Evolutionary conservation across 371 early-diverging fungal species (phyloP).

Genomic region (Mucor saturninus): DNA sequence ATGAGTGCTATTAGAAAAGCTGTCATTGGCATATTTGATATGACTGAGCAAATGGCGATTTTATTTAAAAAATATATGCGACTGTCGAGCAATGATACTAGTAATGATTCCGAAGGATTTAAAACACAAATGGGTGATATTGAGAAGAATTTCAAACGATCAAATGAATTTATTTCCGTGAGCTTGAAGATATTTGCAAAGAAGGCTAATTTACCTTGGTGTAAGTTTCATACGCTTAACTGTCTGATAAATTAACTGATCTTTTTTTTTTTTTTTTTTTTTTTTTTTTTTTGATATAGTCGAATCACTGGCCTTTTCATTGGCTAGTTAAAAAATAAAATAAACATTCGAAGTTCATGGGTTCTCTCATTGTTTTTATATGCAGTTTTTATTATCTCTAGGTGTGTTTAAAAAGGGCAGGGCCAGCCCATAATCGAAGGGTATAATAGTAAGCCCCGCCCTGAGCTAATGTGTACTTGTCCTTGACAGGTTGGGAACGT

Average conservation of each 20-base stretch:
- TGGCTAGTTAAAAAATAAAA: slow-evolving; percentile 10
- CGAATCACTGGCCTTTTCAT: slow-evolving; percentile 24
- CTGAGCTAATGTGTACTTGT: background rate
- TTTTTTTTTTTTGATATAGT: slow-evolving; percentile 10
- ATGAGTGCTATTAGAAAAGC: slow-evolving; percentile 39
- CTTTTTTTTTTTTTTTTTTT: background rate
- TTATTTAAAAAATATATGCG: slow-evolving; percentile 17
- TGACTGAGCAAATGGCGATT: slow-evolving; percentile 34
- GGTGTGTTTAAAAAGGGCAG: background rate
- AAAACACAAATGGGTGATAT: slow-evolving; percentile 22
- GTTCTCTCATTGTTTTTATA: no score
- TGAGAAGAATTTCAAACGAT: slow-evolving; percentile 41
- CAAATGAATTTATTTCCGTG: slow-evolving; percentile 45
- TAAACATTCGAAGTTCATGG: no score
- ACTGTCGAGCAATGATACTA: background rate
- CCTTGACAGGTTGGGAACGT: no score
- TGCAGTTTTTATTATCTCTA: background rate
- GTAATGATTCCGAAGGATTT: slow-evolving; percentile 11
- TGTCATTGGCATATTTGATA: slow-evolving; percentile 39
- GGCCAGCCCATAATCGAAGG: slow-evolving; percentile 9
- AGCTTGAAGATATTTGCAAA: slow-evolving; percentile 42
- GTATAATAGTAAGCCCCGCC: slow-evolving; percentile 10
- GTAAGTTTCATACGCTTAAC: slow-evolving; percentile 34
- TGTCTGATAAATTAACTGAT: background rate
- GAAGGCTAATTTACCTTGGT: slow-evolving; percentile 49